These are phyloP conservation scores for Excoecaria agallocha DNA, from an alignment of 345 rosid genomes.

Conservation along the genomic window DNA sequence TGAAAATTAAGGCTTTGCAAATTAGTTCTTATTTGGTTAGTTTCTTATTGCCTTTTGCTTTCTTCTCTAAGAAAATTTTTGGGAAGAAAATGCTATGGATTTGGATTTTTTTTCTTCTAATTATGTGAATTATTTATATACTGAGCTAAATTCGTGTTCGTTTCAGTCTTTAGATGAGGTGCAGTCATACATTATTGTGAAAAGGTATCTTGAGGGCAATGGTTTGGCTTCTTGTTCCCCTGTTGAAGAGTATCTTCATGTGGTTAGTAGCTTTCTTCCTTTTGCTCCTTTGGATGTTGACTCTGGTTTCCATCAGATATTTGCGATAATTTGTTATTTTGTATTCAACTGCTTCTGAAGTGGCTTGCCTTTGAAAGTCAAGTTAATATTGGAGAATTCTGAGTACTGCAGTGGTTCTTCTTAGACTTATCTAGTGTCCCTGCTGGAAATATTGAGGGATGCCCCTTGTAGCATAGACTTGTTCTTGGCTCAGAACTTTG, in stretches of 20 bases:
- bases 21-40: conserved; percentile 69
- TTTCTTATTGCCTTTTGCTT: neutral
- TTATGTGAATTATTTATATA: neutral
- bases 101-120: neutral
- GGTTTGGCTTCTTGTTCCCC: conserved; percentile 37
- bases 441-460: neutral
- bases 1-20: conserved; percentile 63
- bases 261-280: conserved; percentile 46
- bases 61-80: neutral
- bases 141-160: neutral
- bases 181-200: conserved; percentile 77
- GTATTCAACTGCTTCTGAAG: neutral
- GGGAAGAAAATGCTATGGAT: neutral
- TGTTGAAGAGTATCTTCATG: conserved; percentile 50
- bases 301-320: conserved; percentile 7
- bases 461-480: neutral
- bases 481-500: neutral
- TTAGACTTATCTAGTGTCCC: neutral
- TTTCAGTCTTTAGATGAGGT: conserved; percentile 83
- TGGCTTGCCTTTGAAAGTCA: neutral
- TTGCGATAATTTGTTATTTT: neutral
- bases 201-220: conserved; percentile 48
- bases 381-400: neutral
- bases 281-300: neutral
- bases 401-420: neutral